A percentile compares a stretch with the other conserved stretches of the same genome.
These are phyloP conservation scores for Malus hybrid DNA, from an alignment of 331 rosid species.

Conservation along the genomic window DNA sequence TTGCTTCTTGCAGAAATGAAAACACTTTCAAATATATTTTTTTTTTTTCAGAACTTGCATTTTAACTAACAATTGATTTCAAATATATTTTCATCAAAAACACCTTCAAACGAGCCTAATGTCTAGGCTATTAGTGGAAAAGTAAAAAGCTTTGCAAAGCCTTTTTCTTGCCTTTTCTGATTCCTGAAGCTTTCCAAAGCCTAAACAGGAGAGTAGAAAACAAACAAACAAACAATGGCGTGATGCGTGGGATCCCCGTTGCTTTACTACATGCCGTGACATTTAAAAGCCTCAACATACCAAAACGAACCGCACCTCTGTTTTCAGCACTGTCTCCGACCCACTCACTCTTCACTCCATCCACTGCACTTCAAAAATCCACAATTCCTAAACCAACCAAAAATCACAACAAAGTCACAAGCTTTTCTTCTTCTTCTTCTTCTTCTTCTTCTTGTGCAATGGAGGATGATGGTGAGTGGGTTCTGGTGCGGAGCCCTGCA, in stretches of 20 bases:
- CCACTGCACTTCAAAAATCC: neutral
- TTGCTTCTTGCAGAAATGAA: no score
- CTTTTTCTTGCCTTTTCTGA: no score
- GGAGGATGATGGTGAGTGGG: slow-evolving; percentile 57
- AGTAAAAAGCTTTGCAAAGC: no score
- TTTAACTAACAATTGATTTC: no score
- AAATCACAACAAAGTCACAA: neutral
- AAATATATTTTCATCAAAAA: no score
- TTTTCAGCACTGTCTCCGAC: no score
- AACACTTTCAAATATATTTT: no score
- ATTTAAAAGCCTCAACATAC: neutral
- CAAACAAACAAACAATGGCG: neutral
- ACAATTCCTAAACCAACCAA: neutral
- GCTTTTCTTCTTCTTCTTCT: neutral
- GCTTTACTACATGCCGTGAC: neutral
- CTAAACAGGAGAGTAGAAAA: neutral
- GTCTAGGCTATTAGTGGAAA: no score
- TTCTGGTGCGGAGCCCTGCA: slow-evolving; percentile 34
- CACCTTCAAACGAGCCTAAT: no score
- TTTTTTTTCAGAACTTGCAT: no score
- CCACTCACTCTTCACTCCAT: neutral
- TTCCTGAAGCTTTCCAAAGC: neutral
- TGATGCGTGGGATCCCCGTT: neutral
- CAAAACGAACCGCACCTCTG: no score
- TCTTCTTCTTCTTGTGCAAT: slow-evolving; percentile 7